Conservation (phyloP, 2,329 filamentous ascomycete genomes). For the Scedosporium minutisporum region DNA sequence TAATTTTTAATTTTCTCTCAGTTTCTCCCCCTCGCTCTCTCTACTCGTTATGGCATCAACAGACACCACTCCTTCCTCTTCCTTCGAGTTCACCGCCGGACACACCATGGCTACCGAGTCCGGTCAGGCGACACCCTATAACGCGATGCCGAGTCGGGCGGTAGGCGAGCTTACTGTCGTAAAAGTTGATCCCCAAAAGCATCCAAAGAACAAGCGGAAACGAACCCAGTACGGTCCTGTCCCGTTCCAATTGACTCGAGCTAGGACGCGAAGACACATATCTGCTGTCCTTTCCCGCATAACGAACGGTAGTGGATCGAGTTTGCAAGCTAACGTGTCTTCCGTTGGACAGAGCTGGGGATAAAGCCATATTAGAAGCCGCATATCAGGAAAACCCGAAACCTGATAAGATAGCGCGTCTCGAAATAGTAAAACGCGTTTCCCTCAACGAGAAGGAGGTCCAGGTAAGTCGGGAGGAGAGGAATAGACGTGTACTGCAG, state of each 20-base stretch:
- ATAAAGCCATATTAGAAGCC: constrained; percentile 79
- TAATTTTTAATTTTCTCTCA: neutral
- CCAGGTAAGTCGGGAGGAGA: constrained; percentile 54
- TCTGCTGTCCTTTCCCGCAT: too few species aligned
- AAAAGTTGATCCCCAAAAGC: constrained; percentile 11
- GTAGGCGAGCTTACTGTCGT: constrained; percentile 11
- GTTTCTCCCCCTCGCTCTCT: neutral
- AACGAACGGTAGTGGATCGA: neutral
- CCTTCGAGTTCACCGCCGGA: neutral
- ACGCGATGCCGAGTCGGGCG: neutral
- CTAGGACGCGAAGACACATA: neutral
- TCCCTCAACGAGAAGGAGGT: constrained; percentile 92
- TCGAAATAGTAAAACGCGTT: constrained; percentile 75
- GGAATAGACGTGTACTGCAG: too few species aligned
- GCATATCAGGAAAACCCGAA: constrained; percentile 81
- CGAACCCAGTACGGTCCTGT: constrained; percentile 10
- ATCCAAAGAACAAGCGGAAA: constrained; percentile 12
- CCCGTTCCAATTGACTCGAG: neutral
- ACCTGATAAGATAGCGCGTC: constrained; percentile 80
- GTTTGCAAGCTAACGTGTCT: neutral
- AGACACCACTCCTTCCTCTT: constrained; percentile 2
- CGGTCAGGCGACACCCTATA: neutral
- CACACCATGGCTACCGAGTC: neutral
- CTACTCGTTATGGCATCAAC: neutral
- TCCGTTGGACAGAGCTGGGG: constrained; percentile 56